A percentile compares a stretch with the other conserved stretches of the same genome.
Evolutionary conservation across 2,329 filamentous ascomycete genomes (phyloP).

Genomic region (Lachnellula subtilissima): DNA sequence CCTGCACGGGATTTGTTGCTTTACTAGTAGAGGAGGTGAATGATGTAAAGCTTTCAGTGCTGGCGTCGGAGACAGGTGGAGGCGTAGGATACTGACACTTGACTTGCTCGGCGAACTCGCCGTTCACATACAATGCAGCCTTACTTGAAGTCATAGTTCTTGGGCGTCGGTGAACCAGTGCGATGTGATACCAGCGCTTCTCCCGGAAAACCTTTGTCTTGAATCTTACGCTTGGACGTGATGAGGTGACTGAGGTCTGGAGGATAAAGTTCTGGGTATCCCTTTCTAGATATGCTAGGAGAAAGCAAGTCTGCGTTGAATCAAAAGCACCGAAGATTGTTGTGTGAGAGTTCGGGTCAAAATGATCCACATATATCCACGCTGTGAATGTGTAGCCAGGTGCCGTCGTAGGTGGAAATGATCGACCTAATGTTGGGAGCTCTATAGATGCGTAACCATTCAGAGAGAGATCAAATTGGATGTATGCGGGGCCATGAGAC

Average conservation of each 20-base stretch:
- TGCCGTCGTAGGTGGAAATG: slow-evolving; percentile 72
- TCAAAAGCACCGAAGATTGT: slow-evolving; percentile 96
- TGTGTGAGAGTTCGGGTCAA: slow-evolving; percentile 80
- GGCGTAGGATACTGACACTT: slow-evolving; percentile 82
- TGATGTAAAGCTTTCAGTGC: slow-evolving; percentile 65
- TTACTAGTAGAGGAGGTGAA: slow-evolving; percentile 57
- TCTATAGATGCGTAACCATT: slow-evolving; percentile 89
- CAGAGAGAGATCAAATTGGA: slow-evolving; percentile 89
- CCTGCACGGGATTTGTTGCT: slow-evolving; percentile 69
- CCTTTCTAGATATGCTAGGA: slow-evolving; percentile 89
- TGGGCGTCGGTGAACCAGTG: slow-evolving; percentile 75
- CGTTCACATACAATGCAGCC: slow-evolving; percentile 85
- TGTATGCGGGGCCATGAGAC: slow-evolving; percentile 74
- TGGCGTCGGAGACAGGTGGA: slow-evolving; percentile 60
- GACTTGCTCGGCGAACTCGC: slow-evolving; percentile 88
- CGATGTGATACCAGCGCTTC: slow-evolving; percentile 87
- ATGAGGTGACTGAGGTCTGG: slow-evolving; percentile 86
- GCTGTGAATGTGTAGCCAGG: slow-evolving; percentile 83
- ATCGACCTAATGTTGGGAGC: slow-evolving; percentile 74
- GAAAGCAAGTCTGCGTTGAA: slow-evolving; percentile 83
- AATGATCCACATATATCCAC: slow-evolving; percentile 85
- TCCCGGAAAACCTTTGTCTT: slow-evolving; percentile 74
- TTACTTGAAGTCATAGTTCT: slow-evolving; percentile 72
- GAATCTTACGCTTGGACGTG: slow-evolving; percentile 87
- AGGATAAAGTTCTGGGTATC: slow-evolving; percentile 92